phyloP scores from a whole-genome alignment of 495 filamentous ascomycete species.

The Aspergillus mulundensis region DNA sequence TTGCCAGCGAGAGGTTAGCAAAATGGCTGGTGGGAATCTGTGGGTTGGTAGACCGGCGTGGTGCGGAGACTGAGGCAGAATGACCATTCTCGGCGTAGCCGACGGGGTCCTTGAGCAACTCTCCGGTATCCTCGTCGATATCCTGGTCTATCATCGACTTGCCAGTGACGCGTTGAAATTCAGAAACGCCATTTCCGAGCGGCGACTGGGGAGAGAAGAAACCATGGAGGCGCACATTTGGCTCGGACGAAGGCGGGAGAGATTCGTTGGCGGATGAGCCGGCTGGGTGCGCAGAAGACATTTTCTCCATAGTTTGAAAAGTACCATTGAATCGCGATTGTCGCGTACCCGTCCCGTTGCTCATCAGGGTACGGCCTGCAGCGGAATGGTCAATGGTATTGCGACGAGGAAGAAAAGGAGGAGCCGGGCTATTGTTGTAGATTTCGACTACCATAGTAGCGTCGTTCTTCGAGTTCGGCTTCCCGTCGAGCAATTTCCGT shows the following conservation, averaged over 20 bases:
- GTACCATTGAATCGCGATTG: slow-evolving; percentile 74
- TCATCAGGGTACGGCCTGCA: slow-evolving; percentile 44
- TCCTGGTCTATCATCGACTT: slow-evolving; percentile 86
- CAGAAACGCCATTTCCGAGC: slow-evolving; percentile 68
- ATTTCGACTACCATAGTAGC: slow-evolving; percentile 79
- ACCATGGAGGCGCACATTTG: slow-evolving; percentile 61
- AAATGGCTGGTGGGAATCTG: slow-evolving; percentile 70
- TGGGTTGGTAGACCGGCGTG: slow-evolving; percentile 69
- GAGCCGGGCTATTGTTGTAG: slow-evolving; percentile 43
- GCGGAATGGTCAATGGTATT: slow-evolving; percentile 59
- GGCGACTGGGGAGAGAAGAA: slow-evolving; percentile 83
- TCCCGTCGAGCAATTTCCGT: slow-evolving; percentile 71
- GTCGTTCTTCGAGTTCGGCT: slow-evolving; percentile 68
- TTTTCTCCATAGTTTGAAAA: slow-evolving; percentile 68
- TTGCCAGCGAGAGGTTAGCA: slow-evolving; percentile 66
- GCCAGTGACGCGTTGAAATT: slow-evolving; percentile 66
- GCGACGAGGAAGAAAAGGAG: slow-evolving; percentile 42
- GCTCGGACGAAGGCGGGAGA: slow-evolving; percentile 58
- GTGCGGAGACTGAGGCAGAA: slow-evolving; percentile 35
- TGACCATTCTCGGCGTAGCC: slow-evolving; percentile 78
- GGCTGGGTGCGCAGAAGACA: slow-evolving; percentile 60
- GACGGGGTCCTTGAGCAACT: slow-evolving; percentile 77
- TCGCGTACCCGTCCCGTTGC: slow-evolving; percentile 54
- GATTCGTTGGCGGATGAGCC: slow-evolving; percentile 48
- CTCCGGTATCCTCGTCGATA: slow-evolving; percentile 78